Evolutionary conservation across 768 basidiomycete genomes (phyloP).

Genomic region (Hericium alpestre): DNA sequence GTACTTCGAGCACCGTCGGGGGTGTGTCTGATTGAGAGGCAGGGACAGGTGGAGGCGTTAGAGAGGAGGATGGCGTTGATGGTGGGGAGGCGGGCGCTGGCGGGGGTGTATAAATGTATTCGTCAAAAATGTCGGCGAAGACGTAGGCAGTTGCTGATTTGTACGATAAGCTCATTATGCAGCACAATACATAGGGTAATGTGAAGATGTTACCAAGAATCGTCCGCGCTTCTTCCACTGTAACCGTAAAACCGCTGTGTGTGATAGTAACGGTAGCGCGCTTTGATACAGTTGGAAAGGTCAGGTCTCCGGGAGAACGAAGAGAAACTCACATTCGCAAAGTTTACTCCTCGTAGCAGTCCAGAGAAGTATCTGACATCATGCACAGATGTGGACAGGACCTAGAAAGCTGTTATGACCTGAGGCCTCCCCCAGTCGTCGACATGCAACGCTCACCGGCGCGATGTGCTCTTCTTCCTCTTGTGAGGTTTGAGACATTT

Average conservation of each 20-base stretch:
- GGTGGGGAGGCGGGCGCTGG: conserved; percentile 16
- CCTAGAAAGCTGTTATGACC: conserved; percentile 18
- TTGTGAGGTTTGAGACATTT: neutral
- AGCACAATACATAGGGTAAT: conserved; percentile 12
- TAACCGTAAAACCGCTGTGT: conserved; percentile 58
- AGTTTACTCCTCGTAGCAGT: conserved; percentile 73
- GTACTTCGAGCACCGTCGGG: conserved; percentile 62
- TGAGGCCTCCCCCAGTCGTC: no score
- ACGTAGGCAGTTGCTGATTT: conserved; percentile 75
- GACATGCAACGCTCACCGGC: neutral
- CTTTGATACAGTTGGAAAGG: conserved; percentile 23
- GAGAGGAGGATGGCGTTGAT: conserved; percentile 10
- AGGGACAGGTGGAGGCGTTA: conserved; percentile 12
- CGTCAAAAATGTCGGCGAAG: conserved; percentile 66
- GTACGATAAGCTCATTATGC: neutral
- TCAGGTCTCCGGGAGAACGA: no score
- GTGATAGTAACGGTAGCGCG: conserved; percentile 68
- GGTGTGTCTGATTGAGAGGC: conserved; percentile 17
- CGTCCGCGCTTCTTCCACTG: conserved; percentile 78
- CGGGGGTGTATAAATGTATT: conserved; percentile 55
- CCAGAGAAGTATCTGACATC: conserved; percentile 77
- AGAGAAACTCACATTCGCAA: conserved; percentile 52
- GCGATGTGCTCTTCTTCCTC: neutral
- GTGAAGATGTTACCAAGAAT: conserved; percentile 52
- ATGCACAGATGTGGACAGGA: conserved; percentile 62